These are phyloP conservation scores for Starmerella etchellsii DNA, from an alignment of 805 yeast species.

Conservation along the genomic window DNA sequence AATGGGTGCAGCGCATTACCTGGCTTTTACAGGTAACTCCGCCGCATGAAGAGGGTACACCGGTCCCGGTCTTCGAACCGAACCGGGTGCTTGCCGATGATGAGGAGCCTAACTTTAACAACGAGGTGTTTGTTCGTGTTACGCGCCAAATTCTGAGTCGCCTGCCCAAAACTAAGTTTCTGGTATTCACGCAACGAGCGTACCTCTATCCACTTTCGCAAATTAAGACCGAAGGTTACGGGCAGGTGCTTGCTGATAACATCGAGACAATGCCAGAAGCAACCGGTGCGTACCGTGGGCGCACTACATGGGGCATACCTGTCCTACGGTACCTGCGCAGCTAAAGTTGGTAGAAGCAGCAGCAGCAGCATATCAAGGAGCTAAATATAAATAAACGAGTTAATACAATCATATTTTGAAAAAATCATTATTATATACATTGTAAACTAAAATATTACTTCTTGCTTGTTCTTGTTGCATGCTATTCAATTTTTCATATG, in stretches of 20 bases:
- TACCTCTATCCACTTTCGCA: conserved; percentile 41
- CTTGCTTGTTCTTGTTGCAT: too few relatives aligned
- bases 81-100: conserved; percentile 30
- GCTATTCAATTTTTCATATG: conserved; percentile 38
- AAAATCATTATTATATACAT: not conserved
- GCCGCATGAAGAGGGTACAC: conserved; percentile 32
- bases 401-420: conserved; percentile 5
- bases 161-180: conserved; percentile 36
- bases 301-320: conserved; percentile 47
- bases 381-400: too few relatives aligned
- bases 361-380: too few relatives aligned
- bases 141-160: conserved; percentile 48
- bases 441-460: too few relatives aligned
- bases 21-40: conserved; percentile 47
- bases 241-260: conserved; percentile 47
- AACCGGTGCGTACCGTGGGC: conserved; percentile 48
- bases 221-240: conserved; percentile 35
- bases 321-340: too few relatives aligned
- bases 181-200: conserved; percentile 44
- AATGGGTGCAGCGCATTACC: conserved; percentile 50
- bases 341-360: too few relatives aligned
- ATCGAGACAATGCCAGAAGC: conserved; percentile 49
- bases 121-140: conserved; percentile 40
- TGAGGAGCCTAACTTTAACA: conserved; percentile 26
- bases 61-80: conserved; percentile 36